These are phyloP conservation scores for Phytopythium kandeliae DNA, from an alignment of 352 stramenopile species.

Conservation along the genomic window DNA sequence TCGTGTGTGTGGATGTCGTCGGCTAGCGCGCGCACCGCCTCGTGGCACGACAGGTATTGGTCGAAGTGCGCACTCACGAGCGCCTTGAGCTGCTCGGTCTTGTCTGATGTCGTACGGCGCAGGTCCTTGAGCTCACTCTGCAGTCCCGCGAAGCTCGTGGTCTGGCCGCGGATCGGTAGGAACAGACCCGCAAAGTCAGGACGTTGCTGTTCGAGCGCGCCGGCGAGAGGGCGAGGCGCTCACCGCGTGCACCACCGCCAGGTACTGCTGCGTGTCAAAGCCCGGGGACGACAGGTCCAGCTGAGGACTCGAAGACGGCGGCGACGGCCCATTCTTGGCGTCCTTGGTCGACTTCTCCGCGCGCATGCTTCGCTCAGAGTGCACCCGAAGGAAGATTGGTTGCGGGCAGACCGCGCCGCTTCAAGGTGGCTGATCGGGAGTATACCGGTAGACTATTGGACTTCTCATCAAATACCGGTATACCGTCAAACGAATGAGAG, in stretches of 20 bases:
- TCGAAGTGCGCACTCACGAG: slow-evolving; percentile 80
- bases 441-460: too few species aligned
- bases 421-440: too few species aligned
- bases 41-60: slow-evolving; percentile 79
- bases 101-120: slow-evolving; percentile 71
- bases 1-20: slow-evolving; percentile 62
- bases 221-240: neutral
- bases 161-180: too few species aligned
- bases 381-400: too few species aligned
- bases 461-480: too few species aligned
- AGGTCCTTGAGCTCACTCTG: slow-evolving; percentile 62
- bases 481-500: neutral
- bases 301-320: slow-evolving; percentile 10
- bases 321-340: neutral
- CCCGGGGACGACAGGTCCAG: slow-evolving; percentile 50
- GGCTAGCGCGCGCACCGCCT: slow-evolving; percentile 55
- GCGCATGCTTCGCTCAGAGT: neutral
- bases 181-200: too few species aligned
- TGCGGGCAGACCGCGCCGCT: too few species aligned
- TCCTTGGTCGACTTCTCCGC: neutral
- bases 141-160: slow-evolving; percentile 54
- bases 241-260: slow-evolving; percentile 64
- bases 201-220: neutral
- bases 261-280: slow-evolving; percentile 59
- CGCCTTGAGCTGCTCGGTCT: slow-evolving; percentile 79